phyloP scores from a whole-genome alignment of 2,329 filamentous ascomycete species.

The Pestalotiopsis fici region DNA sequence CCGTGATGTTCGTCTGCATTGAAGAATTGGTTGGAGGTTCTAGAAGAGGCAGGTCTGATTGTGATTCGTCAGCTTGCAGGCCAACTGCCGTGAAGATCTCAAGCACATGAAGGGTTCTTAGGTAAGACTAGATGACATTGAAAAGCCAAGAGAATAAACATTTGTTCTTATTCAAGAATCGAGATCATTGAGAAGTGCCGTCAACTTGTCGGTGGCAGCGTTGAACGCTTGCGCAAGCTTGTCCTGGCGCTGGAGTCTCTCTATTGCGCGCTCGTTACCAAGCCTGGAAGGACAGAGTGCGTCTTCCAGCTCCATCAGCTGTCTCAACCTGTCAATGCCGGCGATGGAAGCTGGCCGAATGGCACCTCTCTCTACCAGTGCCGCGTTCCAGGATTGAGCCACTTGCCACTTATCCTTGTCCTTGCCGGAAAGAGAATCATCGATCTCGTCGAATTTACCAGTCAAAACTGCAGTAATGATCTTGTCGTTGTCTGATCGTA shows the following conservation, averaged over 20 bases:
- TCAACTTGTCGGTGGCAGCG: neutral
- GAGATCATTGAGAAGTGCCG: neutral
- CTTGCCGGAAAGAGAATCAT: neutral
- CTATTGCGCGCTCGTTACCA: neutral
- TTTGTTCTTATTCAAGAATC: neutral
- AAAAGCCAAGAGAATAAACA: neutral
- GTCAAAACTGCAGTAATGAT: neutral
- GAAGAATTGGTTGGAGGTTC: neutral
- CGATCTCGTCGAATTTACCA: neutral
- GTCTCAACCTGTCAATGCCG: neutral
- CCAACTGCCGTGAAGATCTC: neutral
- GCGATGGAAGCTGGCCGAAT: neutral
- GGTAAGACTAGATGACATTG: no score
- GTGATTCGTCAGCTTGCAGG: neutral
- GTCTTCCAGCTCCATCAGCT: neutral
- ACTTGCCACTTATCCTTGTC: neutral
- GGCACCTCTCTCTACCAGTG: neutral
- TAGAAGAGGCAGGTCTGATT: neutral
- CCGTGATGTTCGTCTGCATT: neutral
- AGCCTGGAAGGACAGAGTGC: slow-evolving; percentile 6
- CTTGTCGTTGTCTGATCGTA: neutral
- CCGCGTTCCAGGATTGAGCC: slow-evolving; percentile 2
- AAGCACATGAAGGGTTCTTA: neutral
- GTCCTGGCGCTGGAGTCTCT: neutral
- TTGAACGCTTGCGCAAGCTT: neutral